Evolutionary conservation across 345 rosid species (phyloP), one percentile per base, ranked within the genome.

Genomic region (Angophora floribunda): DNA sequence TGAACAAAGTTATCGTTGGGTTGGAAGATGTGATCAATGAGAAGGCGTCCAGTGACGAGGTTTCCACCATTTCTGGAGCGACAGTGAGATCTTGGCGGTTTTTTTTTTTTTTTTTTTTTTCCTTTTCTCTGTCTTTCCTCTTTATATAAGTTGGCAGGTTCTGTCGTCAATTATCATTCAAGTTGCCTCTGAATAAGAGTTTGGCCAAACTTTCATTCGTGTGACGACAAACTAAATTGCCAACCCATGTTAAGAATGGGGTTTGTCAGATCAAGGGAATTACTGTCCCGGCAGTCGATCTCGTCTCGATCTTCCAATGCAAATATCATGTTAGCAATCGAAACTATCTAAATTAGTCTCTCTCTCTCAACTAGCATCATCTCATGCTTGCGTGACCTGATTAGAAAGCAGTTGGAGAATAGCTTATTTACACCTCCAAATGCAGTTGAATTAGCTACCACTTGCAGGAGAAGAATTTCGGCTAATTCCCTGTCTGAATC

Each of bases 41-140:
- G 86, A 88, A 91, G 41, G 94, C 94, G 75, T 89, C 91, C 3
- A 90, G 78, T 9, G 97, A 97, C 55, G 94, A 98, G 86, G 59
- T 67, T 88, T 96, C 95, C 92, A 89, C 91, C 92, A 97, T 63
- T 82, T 90, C 91, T 36, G 93, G 61, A 41, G 94, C 86, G 22
- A 93, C 86, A 63, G 61, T 0, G 12, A 91, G 89, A 16, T 91
- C 87, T 92, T 90, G 93, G 90, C n/a, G 53, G 8, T 22, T 15
- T 61, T 24, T 16, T 52, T 13, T 45, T 15, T 13, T 47, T 45
- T n/a, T n/a, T n/a, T n/a, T n/a, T n/a, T n/a, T n/a, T n/a, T n/a
- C n/a, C n/a, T n/a, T n/a, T n/a, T n/a, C n/a, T 32, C 86, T 2
- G 15, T 52, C 22, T 28, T 41, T 75, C 28, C 1, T 28, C 7